phyloP scores from a whole-genome alignment of 1,139 yeast genomes.

The Geotrichum armillariae region DNA sequence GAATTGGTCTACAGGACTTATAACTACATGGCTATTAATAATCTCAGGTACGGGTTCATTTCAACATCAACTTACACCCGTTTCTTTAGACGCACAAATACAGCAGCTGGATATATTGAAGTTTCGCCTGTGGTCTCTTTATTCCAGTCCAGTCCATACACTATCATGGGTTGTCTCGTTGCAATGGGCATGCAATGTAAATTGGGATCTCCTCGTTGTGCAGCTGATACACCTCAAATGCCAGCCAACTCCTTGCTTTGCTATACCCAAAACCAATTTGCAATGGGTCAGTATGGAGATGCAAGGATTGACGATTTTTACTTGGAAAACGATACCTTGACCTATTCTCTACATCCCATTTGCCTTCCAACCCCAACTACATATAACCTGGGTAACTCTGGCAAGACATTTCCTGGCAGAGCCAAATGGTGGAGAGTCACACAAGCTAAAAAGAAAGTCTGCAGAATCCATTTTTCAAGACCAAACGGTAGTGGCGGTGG shows the following conservation, averaged over 20 bases:
- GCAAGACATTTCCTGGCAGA: constrained; percentile 25
- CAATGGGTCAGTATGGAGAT: neutral
- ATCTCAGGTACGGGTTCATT: constrained; percentile 31
- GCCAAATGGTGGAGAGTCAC: constrained; percentile 29
- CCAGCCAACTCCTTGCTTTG: constrained; percentile 1
- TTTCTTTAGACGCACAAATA: constrained; percentile 25
- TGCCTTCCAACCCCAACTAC: constrained; percentile 28
- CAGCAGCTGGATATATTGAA: constrained; percentile 22
- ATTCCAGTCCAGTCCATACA: constrained; percentile 19
- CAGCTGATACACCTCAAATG: neutral
- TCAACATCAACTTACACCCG: constrained; percentile 28
- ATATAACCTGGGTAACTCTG: constrained; percentile 25
- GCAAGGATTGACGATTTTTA: constrained; percentile 11
- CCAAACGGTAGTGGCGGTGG: constrained; percentile 10
- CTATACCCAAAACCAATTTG: neutral
- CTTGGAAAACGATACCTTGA: constrained; percentile 19
- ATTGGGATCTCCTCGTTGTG: constrained; percentile 14
- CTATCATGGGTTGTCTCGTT: constrained; percentile 23
- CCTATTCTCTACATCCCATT: constrained; percentile 21
- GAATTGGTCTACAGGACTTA: constrained; percentile 20
- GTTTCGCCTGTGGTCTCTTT: constrained; percentile 28
- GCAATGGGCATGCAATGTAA: constrained; percentile 27
- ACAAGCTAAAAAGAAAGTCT: constrained; percentile 21
- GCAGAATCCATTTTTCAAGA: constrained; percentile 16
- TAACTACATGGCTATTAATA: constrained; percentile 29